Base-by-base conservation (phyloP, 2,329 filamentous ascomycete genomes). In the Stagonosporopsis tanaceti region DNA sequence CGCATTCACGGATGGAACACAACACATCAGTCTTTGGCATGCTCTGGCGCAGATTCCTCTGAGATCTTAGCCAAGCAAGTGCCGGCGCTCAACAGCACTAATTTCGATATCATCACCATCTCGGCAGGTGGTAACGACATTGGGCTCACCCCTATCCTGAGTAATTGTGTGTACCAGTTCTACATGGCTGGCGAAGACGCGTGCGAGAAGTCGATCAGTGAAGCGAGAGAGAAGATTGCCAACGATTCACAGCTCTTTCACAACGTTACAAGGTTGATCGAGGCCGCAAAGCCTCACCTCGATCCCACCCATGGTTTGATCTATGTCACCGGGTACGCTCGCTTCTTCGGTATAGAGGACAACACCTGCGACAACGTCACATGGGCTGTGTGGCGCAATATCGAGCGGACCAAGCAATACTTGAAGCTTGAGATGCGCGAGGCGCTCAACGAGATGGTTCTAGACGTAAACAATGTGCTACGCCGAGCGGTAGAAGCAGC, bases 111-210 rank as follows among this genome's bases (percentile, higher is more conserved):
- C 11, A 53, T 76, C 17, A 71, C 68, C 25, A 65, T 74, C 14
- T 72, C 69, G 20, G 70, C 70, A 7, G 72, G 71, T 8, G 71
- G 72, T 6, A 76, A 75, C 47, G 71, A 75, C 40, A 66, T 72
- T 5, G 68, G 66, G 2, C 60, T 74, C 2, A 65, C 61, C 1
- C 60, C 64, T 15, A 65, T 76, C 2, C 59, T 74, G 9, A 70
- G 69, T 35, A 60, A 61, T 20, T 75, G 72, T 46, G 62, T 74
- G 6, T 73, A 71, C 54, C 70, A 74, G 17, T 73, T 73, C 54
- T 69, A 66, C 46, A 60, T 69, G 63, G 60, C 64, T 6, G 56
- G 50, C 4, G 63, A 64, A 28, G 61, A 66, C 6, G 62, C 67
- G 4, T 75, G 72, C 42, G 60, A 66, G 7, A 47, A 41, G 2